Percentiles rank a stretch among this genome's conserved stretches.
These are phyloP conservation scores for Tetrapisispora nanseiensis DNA, from an alignment of 805 yeast species.

Conservation along the genomic window DNA sequence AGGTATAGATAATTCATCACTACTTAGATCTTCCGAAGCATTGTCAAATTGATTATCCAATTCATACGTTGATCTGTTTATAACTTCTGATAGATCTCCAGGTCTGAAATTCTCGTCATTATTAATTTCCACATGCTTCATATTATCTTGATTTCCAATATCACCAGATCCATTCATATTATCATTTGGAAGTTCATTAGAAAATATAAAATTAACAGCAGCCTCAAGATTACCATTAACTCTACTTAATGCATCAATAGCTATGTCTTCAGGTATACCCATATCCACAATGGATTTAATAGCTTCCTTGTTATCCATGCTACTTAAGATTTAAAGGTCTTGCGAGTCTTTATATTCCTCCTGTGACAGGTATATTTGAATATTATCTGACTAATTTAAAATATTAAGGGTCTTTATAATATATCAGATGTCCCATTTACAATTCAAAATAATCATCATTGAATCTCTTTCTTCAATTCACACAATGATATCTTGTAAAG, in stretches of 20 bases:
- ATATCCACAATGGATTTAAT: conserved; percentile 45
- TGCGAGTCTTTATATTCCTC: too few relatives aligned
- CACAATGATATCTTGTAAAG: too few relatives aligned
- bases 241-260: conserved; percentile 50
- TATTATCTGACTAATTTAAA: too few relatives aligned
- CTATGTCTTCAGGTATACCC: conserved; percentile 60
- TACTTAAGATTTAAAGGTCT: neutral
- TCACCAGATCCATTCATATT: neutral
- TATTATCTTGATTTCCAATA: neutral
- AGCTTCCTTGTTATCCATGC: conserved; percentile 25
- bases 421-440: too few relatives aligned
- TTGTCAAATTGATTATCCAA: neutral
- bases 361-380: too few relatives aligned
- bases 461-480: too few relatives aligned
- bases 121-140: neutral
- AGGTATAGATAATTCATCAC: neutral
- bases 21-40: neutral
- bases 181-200: conserved; percentile 16
- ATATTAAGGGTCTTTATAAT: too few relatives aligned
- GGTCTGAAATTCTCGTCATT: neutral
- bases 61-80: neutral
- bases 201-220: conserved; percentile 39
- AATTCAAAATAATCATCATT: too few relatives aligned
- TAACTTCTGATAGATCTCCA: conserved; percentile 4
- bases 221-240: conserved; percentile 49